Base-by-base conservation (phyloP, 1,284 basidiomycete genomes). In the Bondarzewia mesenterica region DNA sequence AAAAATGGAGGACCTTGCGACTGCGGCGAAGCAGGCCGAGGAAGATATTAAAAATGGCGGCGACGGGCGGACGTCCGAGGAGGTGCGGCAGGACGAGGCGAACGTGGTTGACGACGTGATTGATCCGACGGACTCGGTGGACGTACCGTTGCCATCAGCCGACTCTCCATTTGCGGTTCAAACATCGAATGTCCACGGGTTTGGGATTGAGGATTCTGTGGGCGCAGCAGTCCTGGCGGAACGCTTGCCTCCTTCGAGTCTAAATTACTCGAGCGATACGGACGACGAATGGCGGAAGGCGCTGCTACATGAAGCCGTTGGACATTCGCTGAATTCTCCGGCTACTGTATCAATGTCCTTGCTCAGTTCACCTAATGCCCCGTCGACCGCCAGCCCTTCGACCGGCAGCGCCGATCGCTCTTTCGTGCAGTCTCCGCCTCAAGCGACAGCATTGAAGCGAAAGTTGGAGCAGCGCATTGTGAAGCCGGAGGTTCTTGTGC, bases 91-190 rank as follows among this genome's bases (percentile, higher is more conserved):
- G 51, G 59, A 64, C 50, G 47, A 61, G 32, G 20, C 47, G 47
- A 55, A 63, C 44, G 54, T 60, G 18, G 60, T 71, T 52, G 70
- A 76, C 58, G 72, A 77, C 54, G 71, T 85, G 45, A 80, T 90
- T 54, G 87, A 90, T 64, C 87, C 87, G 7, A 90, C 87, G 23
- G 88, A 89, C 58, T 75, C 74, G 23, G 85, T 89, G 36, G 85
- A 89, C 58, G 59, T 88, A 21, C 85, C 85, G 1, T 78, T 72
- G 5, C 80, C 78, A 4, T 75, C 78, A 29, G 65, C 77, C 25
- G 72, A 69, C 42, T 86, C 82, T 58, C 81, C 82, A 2, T 85
- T 89, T 57, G 77, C 82, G 6, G 75, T 85, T 35, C 85, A 89
- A 58, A 75, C 86, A 26, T 84, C 85, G 48, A 78, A 78, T 15